A percentile compares a stretch with the other conserved stretches of the same genome.
phyloP scores from a whole-genome alignment of 441 rosid genomes.

The Breynia disticha region DNA sequence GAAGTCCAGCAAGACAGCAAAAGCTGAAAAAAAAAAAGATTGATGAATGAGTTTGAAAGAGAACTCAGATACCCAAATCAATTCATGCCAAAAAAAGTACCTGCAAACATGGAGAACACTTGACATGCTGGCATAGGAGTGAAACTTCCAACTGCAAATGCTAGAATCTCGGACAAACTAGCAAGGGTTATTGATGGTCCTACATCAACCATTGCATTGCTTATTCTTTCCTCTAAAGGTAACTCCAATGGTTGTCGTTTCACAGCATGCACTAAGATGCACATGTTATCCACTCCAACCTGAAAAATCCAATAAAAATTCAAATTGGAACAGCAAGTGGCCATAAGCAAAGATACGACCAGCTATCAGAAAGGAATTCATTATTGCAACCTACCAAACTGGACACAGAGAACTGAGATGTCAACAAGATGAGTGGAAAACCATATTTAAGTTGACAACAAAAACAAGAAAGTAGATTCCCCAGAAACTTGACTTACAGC shows the following conservation, averaged over 20 bases:
- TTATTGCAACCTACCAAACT: neutral
- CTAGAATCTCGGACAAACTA: constrained; percentile 85
- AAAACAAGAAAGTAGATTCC: neutral
- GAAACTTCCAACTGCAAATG: constrained; percentile 95
- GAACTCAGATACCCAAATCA: neutral
- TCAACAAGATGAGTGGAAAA: neutral
- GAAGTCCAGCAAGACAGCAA: constrained; percentile 93
- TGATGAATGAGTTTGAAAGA: neutral
- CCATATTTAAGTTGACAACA: neutral
- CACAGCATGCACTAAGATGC: constrained; percentile 94
- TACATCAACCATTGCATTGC: constrained; percentile 96
- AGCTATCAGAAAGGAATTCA: neutral
- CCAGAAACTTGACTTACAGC: constrained; percentile 62
- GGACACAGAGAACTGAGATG: neutral
- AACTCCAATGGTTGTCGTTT: constrained; percentile 83
- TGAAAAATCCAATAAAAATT: constrained; percentile 7
- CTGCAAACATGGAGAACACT: constrained; percentile 99
- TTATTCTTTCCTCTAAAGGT: constrained; percentile 68
- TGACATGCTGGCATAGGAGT: constrained; percentile 98
- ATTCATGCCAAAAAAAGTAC: constrained; percentile 18
- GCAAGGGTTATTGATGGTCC: constrained; percentile 99
- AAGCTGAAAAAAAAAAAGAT: constrained; percentile 43
- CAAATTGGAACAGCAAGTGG: neutral
- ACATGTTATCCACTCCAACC: constrained; percentile 99
- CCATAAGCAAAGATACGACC: constrained; percentile 5